phyloP scores from a whole-genome alignment of 176 grass and related monocot genomes.

The Poa pratensis region DNA sequence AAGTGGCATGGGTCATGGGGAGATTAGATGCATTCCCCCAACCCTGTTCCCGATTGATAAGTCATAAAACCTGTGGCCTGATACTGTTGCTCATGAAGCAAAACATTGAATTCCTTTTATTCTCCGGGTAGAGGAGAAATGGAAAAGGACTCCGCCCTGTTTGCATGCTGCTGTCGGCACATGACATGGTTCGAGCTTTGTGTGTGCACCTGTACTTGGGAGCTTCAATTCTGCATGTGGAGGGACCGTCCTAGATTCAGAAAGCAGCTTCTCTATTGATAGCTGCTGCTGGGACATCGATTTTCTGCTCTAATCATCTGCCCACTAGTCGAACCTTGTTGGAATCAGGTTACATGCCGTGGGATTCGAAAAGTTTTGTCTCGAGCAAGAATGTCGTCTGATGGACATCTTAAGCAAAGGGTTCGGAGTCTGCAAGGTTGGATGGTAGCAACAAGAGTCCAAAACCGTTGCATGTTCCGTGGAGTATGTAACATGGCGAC shows the following conservation, averaged over 20 bases:
- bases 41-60: background rate
- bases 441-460: background rate
- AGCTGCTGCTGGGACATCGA: background rate
- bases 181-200: constrained; percentile 38
- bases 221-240: constrained; percentile 46
- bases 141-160: background rate
- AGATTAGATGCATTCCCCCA: background rate
- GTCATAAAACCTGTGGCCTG: background rate
- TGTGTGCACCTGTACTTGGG: constrained; percentile 32
- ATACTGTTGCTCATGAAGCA: constrained; percentile 12
- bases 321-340: constrained; percentile 29
- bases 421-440: background rate
- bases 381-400: background rate
- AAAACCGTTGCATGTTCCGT: constrained; percentile 16
- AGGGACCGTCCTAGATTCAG: constrained; percentile 17
- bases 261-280: background rate
- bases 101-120: constrained; percentile 33
- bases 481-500: background rate
- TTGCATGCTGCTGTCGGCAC: constrained; percentile 31
- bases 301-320: constrained; percentile 31
- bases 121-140: background rate
- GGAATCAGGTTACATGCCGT: background rate
- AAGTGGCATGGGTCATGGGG: background rate
- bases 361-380: background rate
- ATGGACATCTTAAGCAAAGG: background rate